A percentile compares a stretch with the other conserved stretches of the same genome.
These are phyloP conservation scores for Chaetomium strumarium DNA, from an alignment of 2,329 filamentous ascomycete species.

Conservation along the genomic window DNA sequence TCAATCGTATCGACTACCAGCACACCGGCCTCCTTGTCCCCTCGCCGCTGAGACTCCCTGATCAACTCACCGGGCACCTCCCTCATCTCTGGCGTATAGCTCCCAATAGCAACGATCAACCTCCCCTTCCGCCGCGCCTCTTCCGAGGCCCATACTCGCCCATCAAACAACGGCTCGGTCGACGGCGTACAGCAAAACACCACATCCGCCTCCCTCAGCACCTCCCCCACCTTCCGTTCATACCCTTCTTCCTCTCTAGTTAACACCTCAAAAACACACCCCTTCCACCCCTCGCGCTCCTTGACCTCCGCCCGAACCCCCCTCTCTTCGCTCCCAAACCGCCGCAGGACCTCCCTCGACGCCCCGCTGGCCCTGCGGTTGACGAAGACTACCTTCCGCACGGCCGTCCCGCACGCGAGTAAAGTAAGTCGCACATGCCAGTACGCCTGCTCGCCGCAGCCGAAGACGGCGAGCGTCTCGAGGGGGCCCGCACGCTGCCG, in stretches of 20 bases:
- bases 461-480: slow-evolving; percentile 73
- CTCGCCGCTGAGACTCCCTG: slow-evolving; percentile 45
- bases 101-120: slow-evolving; percentile 67
- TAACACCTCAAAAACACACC: slow-evolving; percentile 61
- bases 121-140: slow-evolving; percentile 65
- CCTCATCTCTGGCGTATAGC: slow-evolving; percentile 65
- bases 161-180: slow-evolving; percentile 67
- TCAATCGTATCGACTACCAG: slow-evolving; percentile 55
- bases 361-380: slow-evolving; percentile 63
- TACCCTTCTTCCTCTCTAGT: slow-evolving; percentile 68
- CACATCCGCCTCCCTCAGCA: slow-evolving; percentile 67
- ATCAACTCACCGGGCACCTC: slow-evolving; percentile 78
- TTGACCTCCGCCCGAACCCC: slow-evolving; percentile 40
- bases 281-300: slow-evolving; percentile 54
- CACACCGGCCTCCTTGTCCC: slow-evolving; percentile 42
- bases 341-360: slow-evolving; percentile 45
- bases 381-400: slow-evolving; percentile 64
- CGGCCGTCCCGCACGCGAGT: slow-evolving; percentile 41
- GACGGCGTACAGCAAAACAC: slow-evolving; percentile 88
- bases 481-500: slow-evolving; percentile 61
- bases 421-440: slow-evolving; percentile 88
- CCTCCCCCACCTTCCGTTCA: slow-evolving; percentile 59
- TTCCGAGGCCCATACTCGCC: slow-evolving; percentile 61
- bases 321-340: slow-evolving; percentile 46
- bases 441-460: slow-evolving; percentile 83